A percentile compares a stretch with the other conserved stretches of the same genome.
phyloP scores from a whole-genome alignment of 2,329 filamentous ascomycete species.

The Xylogone sp. region DNA sequence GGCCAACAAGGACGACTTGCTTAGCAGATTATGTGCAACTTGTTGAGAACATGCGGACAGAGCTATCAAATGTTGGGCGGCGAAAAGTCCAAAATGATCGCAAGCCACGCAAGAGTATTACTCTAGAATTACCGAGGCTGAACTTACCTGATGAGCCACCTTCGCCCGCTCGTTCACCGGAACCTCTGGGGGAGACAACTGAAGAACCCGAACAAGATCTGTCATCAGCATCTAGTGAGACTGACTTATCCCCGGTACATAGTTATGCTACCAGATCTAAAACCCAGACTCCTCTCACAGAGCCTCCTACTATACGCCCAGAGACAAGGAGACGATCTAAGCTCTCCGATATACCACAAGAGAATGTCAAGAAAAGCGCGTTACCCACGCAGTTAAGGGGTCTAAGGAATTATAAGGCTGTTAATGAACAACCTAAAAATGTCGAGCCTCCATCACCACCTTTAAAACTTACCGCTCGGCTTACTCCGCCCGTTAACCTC shows the following conservation, averaged over 20 bases:
- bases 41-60: conserved; percentile 23
- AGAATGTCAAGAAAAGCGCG: not conserved
- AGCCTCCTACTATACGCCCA: conserved; percentile 1
- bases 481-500: not conserved
- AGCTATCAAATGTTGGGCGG: conserved; percentile 25
- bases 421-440: not conserved
- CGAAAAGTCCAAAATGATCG: conserved; percentile 6
- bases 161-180: not conserved
- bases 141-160: not conserved
- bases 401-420: not conserved
- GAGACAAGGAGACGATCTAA: not conserved
- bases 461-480: not conserved
- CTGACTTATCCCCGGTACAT: conserved; percentile 9
- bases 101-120: conserved; percentile 7
- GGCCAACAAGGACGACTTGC: conserved; percentile 5
- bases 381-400: not conserved
- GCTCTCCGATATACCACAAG: not conserved
- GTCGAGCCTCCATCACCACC: not conserved
- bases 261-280: conserved; percentile 15
- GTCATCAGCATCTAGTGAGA: conserved; percentile 19
- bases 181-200: not conserved
- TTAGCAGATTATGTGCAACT: conserved; percentile 24
- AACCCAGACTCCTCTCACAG: conserved; percentile 16
- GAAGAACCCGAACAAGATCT: conserved; percentile 17
- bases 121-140: conserved; percentile 1